Evolutionary conservation across 73 alveolate genomes (phyloP).

Genomic region (Tetrahymena malaccensis): DNA sequence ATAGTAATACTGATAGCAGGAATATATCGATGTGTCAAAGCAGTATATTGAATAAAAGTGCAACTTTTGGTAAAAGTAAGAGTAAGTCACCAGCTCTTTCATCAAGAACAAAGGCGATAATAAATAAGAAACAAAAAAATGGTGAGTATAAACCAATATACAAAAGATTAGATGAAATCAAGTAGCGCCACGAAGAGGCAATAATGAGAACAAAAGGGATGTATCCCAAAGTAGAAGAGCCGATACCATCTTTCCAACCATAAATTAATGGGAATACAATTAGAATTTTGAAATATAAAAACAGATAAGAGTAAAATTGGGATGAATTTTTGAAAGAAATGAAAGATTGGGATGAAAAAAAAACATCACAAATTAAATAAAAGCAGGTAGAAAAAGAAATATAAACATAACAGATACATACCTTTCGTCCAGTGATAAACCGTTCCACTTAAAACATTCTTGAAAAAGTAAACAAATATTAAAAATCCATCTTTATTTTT

Average conservation of each 20-base stretch:
- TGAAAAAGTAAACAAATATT: not conserved
- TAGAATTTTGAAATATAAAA: not conserved
- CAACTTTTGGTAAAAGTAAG: not conserved
- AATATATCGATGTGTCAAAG: not conserved
- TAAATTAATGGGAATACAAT: not conserved
- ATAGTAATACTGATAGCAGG: not conserved
- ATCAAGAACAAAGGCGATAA: not conserved
- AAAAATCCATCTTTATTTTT: no score
- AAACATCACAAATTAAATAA: not conserved
- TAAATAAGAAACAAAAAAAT: not conserved
- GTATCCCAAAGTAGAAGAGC: not conserved
- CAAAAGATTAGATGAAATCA: not conserved
- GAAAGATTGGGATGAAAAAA: not conserved
- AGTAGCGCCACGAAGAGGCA: not conserved
- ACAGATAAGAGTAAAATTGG: not conserved
- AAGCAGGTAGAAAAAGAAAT: not conserved
- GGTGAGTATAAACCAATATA: not conserved
- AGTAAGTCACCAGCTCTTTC: not conserved
- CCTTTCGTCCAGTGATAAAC: not conserved
- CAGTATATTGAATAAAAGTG: not conserved
- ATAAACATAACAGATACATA: not conserved
- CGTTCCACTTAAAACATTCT: not conserved
- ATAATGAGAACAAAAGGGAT: not conserved
- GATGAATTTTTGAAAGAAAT: not conserved
- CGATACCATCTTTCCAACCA: not conserved